Evolutionary conservation across 139 green algal species (phyloP).

Genomic region (Tetradesmus lagerheimii): DNA sequence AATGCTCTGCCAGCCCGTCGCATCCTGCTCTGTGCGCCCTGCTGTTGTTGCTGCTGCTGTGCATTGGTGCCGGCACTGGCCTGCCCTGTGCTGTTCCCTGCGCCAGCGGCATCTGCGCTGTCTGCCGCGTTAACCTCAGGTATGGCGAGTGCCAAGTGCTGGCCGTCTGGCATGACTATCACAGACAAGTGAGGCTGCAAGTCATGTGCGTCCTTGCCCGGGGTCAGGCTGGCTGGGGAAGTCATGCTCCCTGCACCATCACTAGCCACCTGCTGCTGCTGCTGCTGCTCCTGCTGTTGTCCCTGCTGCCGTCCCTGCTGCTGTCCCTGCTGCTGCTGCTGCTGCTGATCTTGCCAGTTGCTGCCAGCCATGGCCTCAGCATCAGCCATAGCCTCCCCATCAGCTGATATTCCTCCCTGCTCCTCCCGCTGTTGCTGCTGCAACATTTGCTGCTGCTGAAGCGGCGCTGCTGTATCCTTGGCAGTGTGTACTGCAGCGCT

Average conservation of each 20-base stretch:
- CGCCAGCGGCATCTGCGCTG: not conserved
- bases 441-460: not conserved
- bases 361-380: not conserved
- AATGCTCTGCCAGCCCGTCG: not conserved
- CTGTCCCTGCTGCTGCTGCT: not conserved
- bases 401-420: too few species aligned
- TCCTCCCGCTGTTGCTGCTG: not conserved
- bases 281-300: not conserved
- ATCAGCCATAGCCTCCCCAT: too few species aligned
- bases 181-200: not conserved
- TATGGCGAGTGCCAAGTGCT: constrained; percentile 3
- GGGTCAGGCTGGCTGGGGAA: not conserved
- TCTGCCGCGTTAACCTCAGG: not conserved
- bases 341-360: not conserved
- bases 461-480: not conserved
- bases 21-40: not conserved
- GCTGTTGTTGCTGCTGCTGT: not conserved
- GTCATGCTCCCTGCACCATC: not conserved
- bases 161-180: constrained; percentile 23
- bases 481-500: not conserved
- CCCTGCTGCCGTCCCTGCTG: too few species aligned
- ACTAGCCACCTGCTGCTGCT: not conserved
- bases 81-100: not conserved
- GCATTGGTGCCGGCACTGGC: not conserved
- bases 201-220: not conserved